These are phyloP conservation scores for Mortierella sp. DNA, from an alignment of 371 early-diverging fungal genomes.

Conservation along the genomic window DNA sequence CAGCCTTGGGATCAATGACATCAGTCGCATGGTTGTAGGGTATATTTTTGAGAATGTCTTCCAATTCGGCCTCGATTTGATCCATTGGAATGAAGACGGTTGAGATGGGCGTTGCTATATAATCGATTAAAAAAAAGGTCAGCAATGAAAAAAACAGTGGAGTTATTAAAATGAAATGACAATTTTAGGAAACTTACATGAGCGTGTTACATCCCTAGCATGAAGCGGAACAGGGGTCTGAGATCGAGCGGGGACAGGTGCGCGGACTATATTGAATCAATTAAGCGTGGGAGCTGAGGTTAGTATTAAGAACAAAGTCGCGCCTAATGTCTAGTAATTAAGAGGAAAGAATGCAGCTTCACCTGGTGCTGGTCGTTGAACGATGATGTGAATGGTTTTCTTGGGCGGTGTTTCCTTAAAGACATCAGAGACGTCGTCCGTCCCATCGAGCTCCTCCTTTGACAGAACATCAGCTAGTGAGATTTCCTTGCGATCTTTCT, in stretches of 20 bases:
- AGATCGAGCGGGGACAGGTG: too few species aligned
- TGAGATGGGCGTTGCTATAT: neutral
- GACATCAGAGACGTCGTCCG: slow-evolving; percentile 3
- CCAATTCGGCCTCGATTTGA: neutral
- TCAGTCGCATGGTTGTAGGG: neutral
- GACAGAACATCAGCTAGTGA: neutral
- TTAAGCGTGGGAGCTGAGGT: too few species aligned
- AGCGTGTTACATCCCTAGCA: too few species aligned
- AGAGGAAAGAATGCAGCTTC: too few species aligned
- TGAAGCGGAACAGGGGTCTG: too few species aligned
- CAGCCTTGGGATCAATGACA: neutral
- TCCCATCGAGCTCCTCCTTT: slow-evolving; percentile 7
- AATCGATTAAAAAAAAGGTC: neutral
- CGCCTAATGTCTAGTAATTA: too few species aligned
- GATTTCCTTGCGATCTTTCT: slow-evolving; percentile 11
- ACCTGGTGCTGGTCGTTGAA: too few species aligned
- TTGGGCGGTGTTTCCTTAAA: slow-evolving; percentile 12
- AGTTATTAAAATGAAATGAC: too few species aligned
- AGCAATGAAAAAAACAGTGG: neutral
- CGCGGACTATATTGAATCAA: too few species aligned
- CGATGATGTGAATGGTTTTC: slow-evolving; percentile 23
- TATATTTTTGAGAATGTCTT: neutral
- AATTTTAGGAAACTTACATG: too few species aligned
- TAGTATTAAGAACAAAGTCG: too few species aligned
- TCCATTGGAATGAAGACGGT: neutral